Evolutionary conservation across 108 stramenopile genomes (phyloP), one percentile per base, ranked within the genome.

Genomic region (Stephanodiscus minutulus): DNA sequence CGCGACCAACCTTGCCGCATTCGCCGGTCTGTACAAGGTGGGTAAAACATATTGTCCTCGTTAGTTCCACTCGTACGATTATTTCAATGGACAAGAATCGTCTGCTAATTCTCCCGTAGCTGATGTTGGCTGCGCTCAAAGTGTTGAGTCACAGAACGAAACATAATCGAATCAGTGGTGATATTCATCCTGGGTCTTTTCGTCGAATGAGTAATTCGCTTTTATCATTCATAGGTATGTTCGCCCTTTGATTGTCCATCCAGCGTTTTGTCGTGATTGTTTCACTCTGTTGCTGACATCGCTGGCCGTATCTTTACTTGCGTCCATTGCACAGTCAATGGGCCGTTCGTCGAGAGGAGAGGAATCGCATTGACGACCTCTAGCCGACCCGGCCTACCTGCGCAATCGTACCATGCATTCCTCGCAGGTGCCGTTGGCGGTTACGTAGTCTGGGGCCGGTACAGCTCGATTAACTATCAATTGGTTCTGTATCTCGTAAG

Each of bases 21-120:
- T 94, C 82, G 93, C 93, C 5, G 79, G 85, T 55, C 73, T 88
- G 28, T 94, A 94, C 74, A 94, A 94, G 79, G 80, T 87, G 9
- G 21, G 77, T 36, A 31, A 22, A 22, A 54, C 5, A 21, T 35
- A 52, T 55, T 54, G n/a, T 33, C 24, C 22, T 15, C 66, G 2
- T 73, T 35, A 5, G 39, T 43, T 61, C 8, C 6, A 33, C 7
- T 20, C 28, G 43, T 13, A 44, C 35, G 58, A 62, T 47, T n/a
- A 44, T 8, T 49, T 31, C 15, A 44, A 44, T 44, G 0, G 7
- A 22, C 15, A 4, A 15, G 47, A 37, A 18, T 69, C 5, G 5
- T 8, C 18, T 49, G 7, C 11, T 31, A 3, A 33, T 7, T 58
- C 41, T 27, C 15, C 39, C 31, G 24, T 37, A 77, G 76, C 5